Evolutionary conservation across 2,329 filamentous ascomycete species (phyloP), one percentile per base, ranked within the genome.

Genomic region (Fusarium avenaceum): DNA sequence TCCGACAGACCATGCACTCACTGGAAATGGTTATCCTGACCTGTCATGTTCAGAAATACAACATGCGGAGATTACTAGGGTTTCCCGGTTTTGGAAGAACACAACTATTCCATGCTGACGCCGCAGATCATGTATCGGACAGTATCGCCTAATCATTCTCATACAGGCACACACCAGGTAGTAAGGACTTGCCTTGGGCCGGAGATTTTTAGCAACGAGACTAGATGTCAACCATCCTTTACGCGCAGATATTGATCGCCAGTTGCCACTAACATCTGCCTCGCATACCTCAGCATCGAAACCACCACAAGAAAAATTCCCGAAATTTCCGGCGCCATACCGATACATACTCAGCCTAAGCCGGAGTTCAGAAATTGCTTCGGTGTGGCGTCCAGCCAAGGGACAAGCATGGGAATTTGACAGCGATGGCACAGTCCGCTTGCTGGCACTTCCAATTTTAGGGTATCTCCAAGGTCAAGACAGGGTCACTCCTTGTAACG

Each of bases 121-220:
- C 47, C 46, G 68, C 63, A 57, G 70, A 72, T 70, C 68, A 46
- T 46, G 51, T 66, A 60, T 48, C 48, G 53, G 54, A 42, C 52
- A 63, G 61, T 50, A 61, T 71, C 65, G 48, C 50, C 57, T 71
- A 63, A 48, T 48, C 42, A 13, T 20, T 57, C 60, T 56, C 58
- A 60, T 45, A 38, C 28, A 32, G 24, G 32, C 52, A 19, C 35
- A 26, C 64, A 55, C 28, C 22, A 22, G 22, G 22, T n/a, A 46
- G 39, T 24, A n/a, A 46, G 39, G 47, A 44, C 30, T 40, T 53
- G 45, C 43, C 38, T 39, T 51, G 33, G 49, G 40, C 48, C 58
- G 60, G 58, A 57, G 52, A 65, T 63, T 57, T 72, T 72, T 65
- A 60, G 67, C 48, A 57, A 57, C 45, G 33, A 55, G 45, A 42